A percentile compares a stretch with the other conserved stretches of the same genome.
These are phyloP conservation scores for Amanita thiersii DNA, from an alignment of 768 basidiomycete genomes.

Conservation along the genomic window DNA sequence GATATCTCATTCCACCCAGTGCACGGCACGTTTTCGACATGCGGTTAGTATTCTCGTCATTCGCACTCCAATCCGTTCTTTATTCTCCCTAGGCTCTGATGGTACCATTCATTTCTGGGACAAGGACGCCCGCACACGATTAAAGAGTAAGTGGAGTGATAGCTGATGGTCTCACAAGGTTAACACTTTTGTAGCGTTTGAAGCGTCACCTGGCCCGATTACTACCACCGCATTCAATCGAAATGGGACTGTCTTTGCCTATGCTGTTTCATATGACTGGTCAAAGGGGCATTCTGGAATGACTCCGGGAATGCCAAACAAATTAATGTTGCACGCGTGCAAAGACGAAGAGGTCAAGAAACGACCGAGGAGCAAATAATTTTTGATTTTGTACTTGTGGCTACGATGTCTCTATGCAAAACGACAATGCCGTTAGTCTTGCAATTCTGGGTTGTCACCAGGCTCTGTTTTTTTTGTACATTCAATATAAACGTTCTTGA, in stretches of 20 bases:
- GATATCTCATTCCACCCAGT: constrained; percentile 81
- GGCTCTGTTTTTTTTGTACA: no score
- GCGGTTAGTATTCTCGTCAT: constrained; percentile 33
- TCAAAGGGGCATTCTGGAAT: constrained; percentile 86
- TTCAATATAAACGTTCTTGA: no score
- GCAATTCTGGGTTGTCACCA: no score
- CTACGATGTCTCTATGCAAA: no score
- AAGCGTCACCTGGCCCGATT: constrained; percentile 68
- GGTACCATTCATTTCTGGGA: constrained; percentile 94
- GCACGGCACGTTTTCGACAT: constrained; percentile 81
- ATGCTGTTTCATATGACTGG: constrained; percentile 92
- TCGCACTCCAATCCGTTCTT: neutral
- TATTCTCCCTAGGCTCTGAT: constrained; percentile 49
- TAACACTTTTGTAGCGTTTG: constrained; percentile 46
- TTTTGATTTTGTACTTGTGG: no score
- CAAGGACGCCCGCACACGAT: constrained; percentile 83
- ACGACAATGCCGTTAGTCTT: no score
- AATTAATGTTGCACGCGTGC: constrained; percentile 77
- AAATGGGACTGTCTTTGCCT: constrained; percentile 83
- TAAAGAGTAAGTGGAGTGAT: constrained; percentile 59
- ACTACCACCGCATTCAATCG: constrained; percentile 80
- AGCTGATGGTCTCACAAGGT: constrained; percentile 2
- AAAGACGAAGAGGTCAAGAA: constrained; percentile 86
- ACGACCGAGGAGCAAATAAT: constrained; percentile 33
- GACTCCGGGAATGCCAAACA: constrained; percentile 63